phyloP scores from a whole-genome alignment of 768 basidiomycete genomes.

The Coprinopsis cinerea region DNA sequence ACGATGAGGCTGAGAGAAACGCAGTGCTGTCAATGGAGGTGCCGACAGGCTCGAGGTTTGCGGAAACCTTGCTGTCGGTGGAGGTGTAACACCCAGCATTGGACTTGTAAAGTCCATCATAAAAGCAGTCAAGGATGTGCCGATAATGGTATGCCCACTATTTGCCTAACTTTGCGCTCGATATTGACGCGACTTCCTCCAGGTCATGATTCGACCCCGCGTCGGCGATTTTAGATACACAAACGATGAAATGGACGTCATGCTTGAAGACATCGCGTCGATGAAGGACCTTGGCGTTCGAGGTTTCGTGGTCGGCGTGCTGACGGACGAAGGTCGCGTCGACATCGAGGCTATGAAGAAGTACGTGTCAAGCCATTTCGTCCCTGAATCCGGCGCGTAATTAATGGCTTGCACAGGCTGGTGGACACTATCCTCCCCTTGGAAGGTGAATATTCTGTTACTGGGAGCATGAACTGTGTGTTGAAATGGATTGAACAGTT shows the following conservation, averaged over 20 bases:
- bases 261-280: slow-evolving; percentile 63
- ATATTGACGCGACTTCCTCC: slow-evolving; percentile 7
- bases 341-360: slow-evolving; percentile 53
- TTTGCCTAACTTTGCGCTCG: not conserved
- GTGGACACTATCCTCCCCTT: slow-evolving; percentile 52
- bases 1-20: slow-evolving; percentile 9
- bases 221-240: slow-evolving; percentile 77
- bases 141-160: slow-evolving; percentile 56
- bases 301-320: slow-evolving; percentile 63
- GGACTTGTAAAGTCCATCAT: slow-evolving; percentile 62
- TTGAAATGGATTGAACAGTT: slow-evolving; percentile 33
- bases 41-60: slow-evolving; percentile 78
- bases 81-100: slow-evolving; percentile 78
- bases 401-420: slow-evolving; percentile 31
- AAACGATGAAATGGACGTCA: slow-evolving; percentile 58
- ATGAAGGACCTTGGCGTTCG: slow-evolving; percentile 54
- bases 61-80: slow-evolving; percentile 62
- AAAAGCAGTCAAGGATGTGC: slow-evolving; percentile 39
- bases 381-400: not conserved
- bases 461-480: not conserved
- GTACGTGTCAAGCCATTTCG: slow-evolving; percentile 29
- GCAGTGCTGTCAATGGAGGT: slow-evolving; percentile 64
- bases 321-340: slow-evolving; percentile 51
- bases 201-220: slow-evolving; percentile 81
- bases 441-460: slow-evolving; percentile 41